Evolutionary conservation across 2,329 filamentous ascomycete species (phyloP).

Genomic region (Trichoderma sp.): DNA sequence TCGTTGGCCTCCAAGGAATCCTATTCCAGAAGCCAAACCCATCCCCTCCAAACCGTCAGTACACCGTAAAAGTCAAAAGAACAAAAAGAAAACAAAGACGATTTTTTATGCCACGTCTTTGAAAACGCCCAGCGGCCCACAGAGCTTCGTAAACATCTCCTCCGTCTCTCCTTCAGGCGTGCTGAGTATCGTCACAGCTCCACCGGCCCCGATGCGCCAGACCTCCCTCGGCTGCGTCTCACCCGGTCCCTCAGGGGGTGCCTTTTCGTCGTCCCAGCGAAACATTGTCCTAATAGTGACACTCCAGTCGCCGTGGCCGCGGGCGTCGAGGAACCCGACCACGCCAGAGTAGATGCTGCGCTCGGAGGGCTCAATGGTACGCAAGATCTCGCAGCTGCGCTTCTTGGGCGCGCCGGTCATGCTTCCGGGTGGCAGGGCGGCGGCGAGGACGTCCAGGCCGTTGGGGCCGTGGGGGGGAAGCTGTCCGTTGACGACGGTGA

Average conservation of each 20-base stretch:
- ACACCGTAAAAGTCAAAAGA: not conserved
- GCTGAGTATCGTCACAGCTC: slow-evolving; percentile 83
- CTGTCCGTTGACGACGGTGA: slow-evolving; percentile 77
- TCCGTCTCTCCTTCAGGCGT: slow-evolving; percentile 78
- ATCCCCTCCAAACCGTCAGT: not conserved
- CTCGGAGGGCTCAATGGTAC: slow-evolving; percentile 61
- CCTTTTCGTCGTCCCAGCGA: slow-evolving; percentile 61
- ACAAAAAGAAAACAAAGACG: not conserved
- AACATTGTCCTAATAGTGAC: slow-evolving; percentile 86
- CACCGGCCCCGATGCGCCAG: slow-evolving; percentile 87
- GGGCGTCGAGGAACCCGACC: slow-evolving; percentile 83
- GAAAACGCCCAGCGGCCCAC: slow-evolving; percentile 54
- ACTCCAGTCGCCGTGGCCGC: slow-evolving; percentile 83
- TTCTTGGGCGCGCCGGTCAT: slow-evolving; percentile 98
- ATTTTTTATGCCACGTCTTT: slow-evolving; percentile 31
- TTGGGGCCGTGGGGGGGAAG: slow-evolving; percentile 45
- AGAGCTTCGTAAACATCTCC: slow-evolving; percentile 81
- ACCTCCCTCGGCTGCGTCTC: slow-evolving; percentile 45
- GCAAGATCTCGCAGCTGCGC: slow-evolving; percentile 80
- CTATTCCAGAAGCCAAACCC: not conserved
- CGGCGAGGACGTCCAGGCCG: slow-evolving; percentile 72
- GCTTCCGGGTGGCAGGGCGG: slow-evolving; percentile 80
- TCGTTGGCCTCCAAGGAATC: slow-evolving; percentile 11
- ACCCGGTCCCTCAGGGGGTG: slow-evolving; percentile 25
- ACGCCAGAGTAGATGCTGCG: slow-evolving; percentile 84